Evolutionary conservation across 2,329 filamentous ascomycete genomes (phyloP).

Genomic region (Penicillium freii): DNA sequence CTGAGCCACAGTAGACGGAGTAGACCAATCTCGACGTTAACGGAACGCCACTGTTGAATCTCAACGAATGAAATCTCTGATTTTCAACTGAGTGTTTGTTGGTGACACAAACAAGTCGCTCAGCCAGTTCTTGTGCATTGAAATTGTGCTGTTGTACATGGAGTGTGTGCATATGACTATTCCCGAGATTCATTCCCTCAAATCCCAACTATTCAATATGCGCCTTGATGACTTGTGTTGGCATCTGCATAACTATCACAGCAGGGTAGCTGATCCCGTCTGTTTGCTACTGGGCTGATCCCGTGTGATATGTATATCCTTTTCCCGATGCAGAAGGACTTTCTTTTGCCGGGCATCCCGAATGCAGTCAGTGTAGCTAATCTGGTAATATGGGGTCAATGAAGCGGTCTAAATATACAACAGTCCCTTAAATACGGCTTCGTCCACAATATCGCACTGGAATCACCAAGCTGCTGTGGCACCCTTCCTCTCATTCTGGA

Average conservation of each 20-base stretch:
- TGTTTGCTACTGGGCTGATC: background rate
- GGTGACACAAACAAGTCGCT: background rate
- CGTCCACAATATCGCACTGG: background rate
- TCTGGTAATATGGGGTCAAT: background rate
- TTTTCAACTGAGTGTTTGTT: background rate
- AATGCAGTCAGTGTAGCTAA: slow-evolving; percentile 14
- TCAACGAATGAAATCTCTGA: background rate
- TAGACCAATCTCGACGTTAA: background rate
- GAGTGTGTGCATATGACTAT: background rate
- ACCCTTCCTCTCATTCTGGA: background rate
- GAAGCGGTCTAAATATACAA: background rate
- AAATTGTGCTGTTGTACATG: background rate
- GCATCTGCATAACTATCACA: background rate
- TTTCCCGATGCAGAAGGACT: slow-evolving; percentile 8
- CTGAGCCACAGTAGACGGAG: background rate
- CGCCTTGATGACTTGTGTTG: background rate
- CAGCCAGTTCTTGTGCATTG: background rate
- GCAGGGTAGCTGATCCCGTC: background rate
- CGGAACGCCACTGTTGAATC: background rate
- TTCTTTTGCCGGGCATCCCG: slow-evolving; percentile 10
- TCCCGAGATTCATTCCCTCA: background rate
- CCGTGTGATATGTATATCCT: background rate
- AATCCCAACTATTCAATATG: background rate
- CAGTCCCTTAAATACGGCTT: slow-evolving; percentile 3
- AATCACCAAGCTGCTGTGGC: background rate